Base-by-base conservation (phyloP, 2,329 filamentous ascomycete genomes). In the Teratosphaeria pseudoeucalypti region DNA sequence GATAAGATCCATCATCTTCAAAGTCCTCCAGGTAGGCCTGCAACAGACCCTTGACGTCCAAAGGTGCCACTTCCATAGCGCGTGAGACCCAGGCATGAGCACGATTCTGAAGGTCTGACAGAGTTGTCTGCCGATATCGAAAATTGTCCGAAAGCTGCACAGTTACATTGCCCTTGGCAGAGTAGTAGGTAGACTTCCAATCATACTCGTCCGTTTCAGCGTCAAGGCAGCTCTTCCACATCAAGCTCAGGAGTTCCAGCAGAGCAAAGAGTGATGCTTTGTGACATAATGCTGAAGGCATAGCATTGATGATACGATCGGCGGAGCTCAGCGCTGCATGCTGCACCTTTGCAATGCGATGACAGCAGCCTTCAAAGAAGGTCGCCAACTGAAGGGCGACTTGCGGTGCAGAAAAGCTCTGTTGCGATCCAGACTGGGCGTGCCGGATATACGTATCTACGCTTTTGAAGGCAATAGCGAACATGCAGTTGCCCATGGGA, bases 21-120 rank as follows among this genome's bases (percentile, higher is more conserved):
- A 92, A 96, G 66, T 96, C 92, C 0, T 95, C 96, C 16, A 99
- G 81, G 71, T 99, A 97, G 0, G 94, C 97, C 75, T 96, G 94
- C 52, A 99, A 80, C 23, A 99, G 80, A 0, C 95, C 94, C 75
- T 99, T 99, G 61, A 97, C 85, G 73, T 99, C 92, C 27, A 96
- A 79, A 6, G 94, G 92, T 2, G 95, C 91, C 55, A 95, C 82
- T 65, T 89, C 87, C 66, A 97, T 85, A 7, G 90, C 89, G 34
- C 83, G 78, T 23, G 83, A 85, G 0, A 99, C 86, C 94, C 94
- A 99, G 3, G 74, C 75, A 65, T 85, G 89, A 37, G 92, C 91
- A 65, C 84, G 86, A 62, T 83, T 85, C 70, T 95, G 85, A 34
- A 99, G 82, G 23, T 81, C 82, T 61, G 90, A 86, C 55, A 99